A percentile compares a stretch with the other conserved stretches of the same genome.
These are phyloP conservation scores for Boletales sp. DNA, from an alignment of 768 basidiomycete species.

Conservation along the genomic window DNA sequence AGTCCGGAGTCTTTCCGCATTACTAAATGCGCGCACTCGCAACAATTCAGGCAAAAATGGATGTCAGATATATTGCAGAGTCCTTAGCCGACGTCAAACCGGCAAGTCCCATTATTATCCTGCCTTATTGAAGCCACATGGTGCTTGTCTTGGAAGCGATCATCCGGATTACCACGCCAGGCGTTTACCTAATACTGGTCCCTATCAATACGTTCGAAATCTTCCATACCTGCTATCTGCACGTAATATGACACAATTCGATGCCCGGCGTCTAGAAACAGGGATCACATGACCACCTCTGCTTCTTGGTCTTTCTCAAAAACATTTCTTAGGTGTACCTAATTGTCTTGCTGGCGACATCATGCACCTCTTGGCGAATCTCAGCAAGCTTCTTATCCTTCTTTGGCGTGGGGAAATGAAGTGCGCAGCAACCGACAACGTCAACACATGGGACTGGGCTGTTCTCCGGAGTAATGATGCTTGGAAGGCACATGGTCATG, in stretches of 20 bases:
- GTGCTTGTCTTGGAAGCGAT: not conserved
- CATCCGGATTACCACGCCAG: too few relatives aligned
- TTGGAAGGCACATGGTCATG: constrained; percentile 6
- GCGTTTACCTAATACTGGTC: too few relatives aligned
- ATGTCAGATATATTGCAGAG: constrained; percentile 33
- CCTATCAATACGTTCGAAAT: too few relatives aligned
- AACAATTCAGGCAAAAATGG: constrained; percentile 32
- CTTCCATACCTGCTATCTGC: too few relatives aligned
- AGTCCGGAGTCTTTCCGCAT: too few relatives aligned
- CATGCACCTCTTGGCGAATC: constrained; percentile 39
- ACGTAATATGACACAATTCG: too few relatives aligned
- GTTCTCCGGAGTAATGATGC: constrained; percentile 14
- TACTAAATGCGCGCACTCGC: too few relatives aligned
- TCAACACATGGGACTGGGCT: constrained; percentile 32
- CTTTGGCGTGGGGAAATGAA: constrained; percentile 24
- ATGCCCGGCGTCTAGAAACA: too few relatives aligned
- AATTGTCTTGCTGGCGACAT: constrained; percentile 35
- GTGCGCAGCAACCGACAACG: constrained; percentile 13
- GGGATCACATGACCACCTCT: too few relatives aligned
- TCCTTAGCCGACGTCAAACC: constrained; percentile 27
- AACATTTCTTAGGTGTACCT: constrained; percentile 28
- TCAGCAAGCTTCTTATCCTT: constrained; percentile 18
- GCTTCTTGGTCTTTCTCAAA: constrained; percentile 9
- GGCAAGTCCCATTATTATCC: constrained; percentile 31
- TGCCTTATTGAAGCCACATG: constrained; percentile 6